Evolutionary conservation across 495 filamentous ascomycete species (phyloP).

Genomic region (Hamigera avellanea): DNA sequence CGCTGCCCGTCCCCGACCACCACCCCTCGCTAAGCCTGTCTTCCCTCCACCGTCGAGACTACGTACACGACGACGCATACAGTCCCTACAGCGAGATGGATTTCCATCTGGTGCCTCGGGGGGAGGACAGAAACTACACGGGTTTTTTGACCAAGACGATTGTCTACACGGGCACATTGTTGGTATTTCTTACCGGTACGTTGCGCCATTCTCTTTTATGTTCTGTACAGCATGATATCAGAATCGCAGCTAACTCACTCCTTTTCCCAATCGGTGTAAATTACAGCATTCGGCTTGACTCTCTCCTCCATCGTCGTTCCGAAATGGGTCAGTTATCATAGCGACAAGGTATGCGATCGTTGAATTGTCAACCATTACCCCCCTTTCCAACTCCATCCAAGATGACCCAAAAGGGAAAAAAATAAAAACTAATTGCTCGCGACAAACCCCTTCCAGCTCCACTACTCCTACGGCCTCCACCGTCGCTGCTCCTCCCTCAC

Average conservation of each 20-base stretch:
- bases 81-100: constrained; percentile 18
- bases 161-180: constrained; percentile 46
- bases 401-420: no score
- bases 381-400: not conserved
- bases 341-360: constrained; percentile 36
- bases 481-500: constrained; percentile 60
- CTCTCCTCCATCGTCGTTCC: constrained; percentile 63
- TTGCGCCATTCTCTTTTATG: no score
- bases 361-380: not conserved
- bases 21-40: no score
- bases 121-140: constrained; percentile 34
- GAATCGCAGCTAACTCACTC: not conserved
- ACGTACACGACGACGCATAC: no score
- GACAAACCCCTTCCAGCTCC: constrained; percentile 25
- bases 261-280: no score
- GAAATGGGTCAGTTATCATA: constrained; percentile 68
- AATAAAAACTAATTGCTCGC: no score
- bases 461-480: constrained; percentile 70
- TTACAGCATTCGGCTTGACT: constrained; percentile 64
- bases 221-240: no score
- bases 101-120: constrained; percentile 31
- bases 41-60: no score
- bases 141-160: constrained; percentile 38
- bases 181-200: constrained; percentile 51
- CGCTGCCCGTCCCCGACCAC: no score